These are phyloP conservation scores for Lindgomyces ingoldianus DNA, from an alignment of 495 filamentous ascomycete species.

Conservation along the genomic window DNA sequence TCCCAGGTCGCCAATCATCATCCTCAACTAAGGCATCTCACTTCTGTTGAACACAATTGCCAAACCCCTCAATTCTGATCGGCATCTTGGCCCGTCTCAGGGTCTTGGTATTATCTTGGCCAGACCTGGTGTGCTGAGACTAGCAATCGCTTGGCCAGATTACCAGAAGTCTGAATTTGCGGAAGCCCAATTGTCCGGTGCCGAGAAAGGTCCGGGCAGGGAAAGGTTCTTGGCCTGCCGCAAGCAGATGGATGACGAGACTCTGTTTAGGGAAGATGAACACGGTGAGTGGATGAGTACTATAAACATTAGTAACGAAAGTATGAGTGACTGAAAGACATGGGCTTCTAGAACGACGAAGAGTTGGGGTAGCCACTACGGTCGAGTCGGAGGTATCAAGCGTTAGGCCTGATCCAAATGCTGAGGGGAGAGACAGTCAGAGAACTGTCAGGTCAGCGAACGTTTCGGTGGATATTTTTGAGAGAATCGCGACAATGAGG, in stretches of 20 bases:
- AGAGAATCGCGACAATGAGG: no score
- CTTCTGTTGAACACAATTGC: not conserved
- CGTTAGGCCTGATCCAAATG: no score
- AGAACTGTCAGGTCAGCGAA: no score
- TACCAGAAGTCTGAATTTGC: not conserved
- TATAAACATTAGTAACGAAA: not conserved
- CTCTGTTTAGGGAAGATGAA: not conserved
- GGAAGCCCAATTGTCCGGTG: constrained; percentile 10
- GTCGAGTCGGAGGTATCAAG: no score
- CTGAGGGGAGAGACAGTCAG: no score
- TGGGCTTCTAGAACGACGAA: no score
- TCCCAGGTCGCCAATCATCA: not conserved
- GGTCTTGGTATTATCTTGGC: not conserved
- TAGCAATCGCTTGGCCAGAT: not conserved
- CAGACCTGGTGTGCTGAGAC: not conserved
- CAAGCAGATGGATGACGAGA: not conserved
- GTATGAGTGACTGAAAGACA: not conserved
- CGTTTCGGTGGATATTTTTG: no score
- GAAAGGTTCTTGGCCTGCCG: constrained; percentile 13
- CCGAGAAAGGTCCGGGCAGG: constrained; percentile 2
- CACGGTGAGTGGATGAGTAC: not conserved
- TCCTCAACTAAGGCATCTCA: not conserved
- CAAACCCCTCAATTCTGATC: not conserved
- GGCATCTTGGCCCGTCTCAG: not conserved
- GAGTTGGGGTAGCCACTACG: no score